Percentiles rank a stretch among this genome's conserved stretches.
Conservation (phyloP, 2,329 filamentous ascomycete genomes). For the Aspergillus sclerotialis region DNA sequence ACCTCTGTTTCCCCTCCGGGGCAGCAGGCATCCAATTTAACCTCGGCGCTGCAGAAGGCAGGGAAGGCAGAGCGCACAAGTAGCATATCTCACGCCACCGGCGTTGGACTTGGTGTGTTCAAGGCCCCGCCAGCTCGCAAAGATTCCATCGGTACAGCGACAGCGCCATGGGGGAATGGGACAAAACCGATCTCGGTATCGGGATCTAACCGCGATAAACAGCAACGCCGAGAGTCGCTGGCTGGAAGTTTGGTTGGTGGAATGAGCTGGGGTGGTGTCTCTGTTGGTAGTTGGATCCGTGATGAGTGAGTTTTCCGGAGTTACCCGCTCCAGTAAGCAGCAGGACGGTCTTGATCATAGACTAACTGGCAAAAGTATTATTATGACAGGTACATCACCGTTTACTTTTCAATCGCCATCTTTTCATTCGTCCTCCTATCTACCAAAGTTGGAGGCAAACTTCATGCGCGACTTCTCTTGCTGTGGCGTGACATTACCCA, state of each 20-base stretch:
- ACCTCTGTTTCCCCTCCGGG: slow-evolving; percentile 52
- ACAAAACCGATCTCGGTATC: slow-evolving; percentile 56
- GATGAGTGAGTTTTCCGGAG: slow-evolving; percentile 99
- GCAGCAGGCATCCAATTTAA: slow-evolving; percentile 57
- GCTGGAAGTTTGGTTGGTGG: slow-evolving; percentile 62
- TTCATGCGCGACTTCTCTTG: slow-evolving; percentile 98
- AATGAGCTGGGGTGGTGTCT: slow-evolving; percentile 96
- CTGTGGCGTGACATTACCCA: slow-evolving; percentile 82
- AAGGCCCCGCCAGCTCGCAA: slow-evolving; percentile 41
- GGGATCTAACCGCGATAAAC: slow-evolving; percentile 41
- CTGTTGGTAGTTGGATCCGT: slow-evolving; percentile 91
- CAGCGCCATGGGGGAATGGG: slow-evolving; percentile 50
- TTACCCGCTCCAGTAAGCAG: no score
- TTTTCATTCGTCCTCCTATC: slow-evolving; percentile 91
- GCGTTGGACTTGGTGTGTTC: slow-evolving; percentile 30
- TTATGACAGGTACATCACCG: slow-evolving; percentile 95
- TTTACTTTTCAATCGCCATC: slow-evolving; percentile 87
- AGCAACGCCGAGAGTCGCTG: slow-evolving; percentile 52
- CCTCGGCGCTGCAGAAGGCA: slow-evolving; percentile 51
- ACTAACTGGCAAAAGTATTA: slow-evolving; percentile 56
- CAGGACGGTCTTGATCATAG: no score
- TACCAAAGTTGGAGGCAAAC: slow-evolving; percentile 91
- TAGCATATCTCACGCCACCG: slow-evolving; percentile 39
- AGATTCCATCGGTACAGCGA: slow-evolving; percentile 47
- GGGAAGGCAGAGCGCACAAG: slow-evolving; percentile 36